Base-by-base conservation (phyloP, 2,329 filamentous ascomycete genomes). In the Epichloe baconii region DNA sequence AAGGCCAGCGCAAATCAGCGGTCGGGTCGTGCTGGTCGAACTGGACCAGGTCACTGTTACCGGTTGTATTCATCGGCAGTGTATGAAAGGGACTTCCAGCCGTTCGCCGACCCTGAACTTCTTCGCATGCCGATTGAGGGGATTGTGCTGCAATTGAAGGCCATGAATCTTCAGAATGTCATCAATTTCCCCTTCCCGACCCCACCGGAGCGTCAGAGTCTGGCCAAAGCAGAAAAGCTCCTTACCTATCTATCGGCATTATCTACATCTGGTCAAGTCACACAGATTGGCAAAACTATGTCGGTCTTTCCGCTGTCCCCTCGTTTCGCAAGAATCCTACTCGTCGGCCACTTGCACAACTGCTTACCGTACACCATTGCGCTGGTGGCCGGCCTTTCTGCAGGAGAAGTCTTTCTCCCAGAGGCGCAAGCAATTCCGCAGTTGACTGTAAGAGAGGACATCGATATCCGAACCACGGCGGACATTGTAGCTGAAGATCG, bases 21-120 rank as follows among this genome's bases (percentile, higher is more conserved):
- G 64, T 82, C 88, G 53, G 93, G 93, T 69, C 88, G 93, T 76
- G 93, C 93, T 52, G 93, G 94, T 56, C 84, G 93, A 74, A 98
- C 91, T 4, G 91, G 89, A 0, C 90, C 93, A 1, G 93, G 93
- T 7, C 94, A 98, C 68, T 97, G 91, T 68, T 98, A 96, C 70
- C 76, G 89, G 52, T 70, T 98, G 4, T 98, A 95, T 68, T 96
- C 90, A 0, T 95, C 89, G 12, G 93, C 93, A 0, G 85, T 98
- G 0, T 98, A 87, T 60, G 93, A 93, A 68, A 78, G 88, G 52
- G 89, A 94, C 58, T 95, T 98, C 58, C 74, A 82, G 23, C 80
- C 91, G 56, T 95, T 94, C 60, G 82, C 87, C 0, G 83, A 90
- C 23, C 91, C 93, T 0, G 93, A 98, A 66, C 83, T 98, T 40